A percentile compares a stretch with the other conserved stretches of the same genome.
Evolutionary conservation across 139 green algal genomes (phyloP).

Genomic region (Picochlorum sp.): DNA sequence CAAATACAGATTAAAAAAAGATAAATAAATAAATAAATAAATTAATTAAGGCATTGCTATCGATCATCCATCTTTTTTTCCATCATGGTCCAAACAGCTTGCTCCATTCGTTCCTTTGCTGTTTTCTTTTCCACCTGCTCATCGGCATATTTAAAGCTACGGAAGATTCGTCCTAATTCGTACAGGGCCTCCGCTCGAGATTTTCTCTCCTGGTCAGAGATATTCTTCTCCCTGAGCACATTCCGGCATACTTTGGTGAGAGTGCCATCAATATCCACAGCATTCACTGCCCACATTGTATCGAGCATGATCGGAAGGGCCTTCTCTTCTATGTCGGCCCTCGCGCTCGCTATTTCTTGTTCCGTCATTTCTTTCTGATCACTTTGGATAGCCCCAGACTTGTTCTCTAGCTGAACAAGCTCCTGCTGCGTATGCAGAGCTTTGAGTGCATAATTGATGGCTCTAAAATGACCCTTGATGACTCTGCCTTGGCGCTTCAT

Average conservation of each 20-base stretch:
- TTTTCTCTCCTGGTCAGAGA: conserved; percentile 28
- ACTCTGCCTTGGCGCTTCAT: conserved; percentile 39
- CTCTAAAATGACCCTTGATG: conserved; percentile 52
- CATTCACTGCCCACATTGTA: conserved; percentile 86
- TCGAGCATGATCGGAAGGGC: conserved; percentile 77
- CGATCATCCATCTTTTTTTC: conserved; percentile 21
- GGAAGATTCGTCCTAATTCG: conserved; percentile 52
- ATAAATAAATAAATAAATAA: too few relatives aligned
- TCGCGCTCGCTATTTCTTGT: conserved; percentile 7
- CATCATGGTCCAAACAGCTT: conserved; percentile 47
- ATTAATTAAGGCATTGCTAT: too few relatives aligned
- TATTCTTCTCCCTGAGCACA: conserved; percentile 26
- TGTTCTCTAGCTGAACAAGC: conserved; percentile 8
- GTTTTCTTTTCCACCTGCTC: neutral
- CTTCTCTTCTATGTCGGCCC: conserved; percentile 53
- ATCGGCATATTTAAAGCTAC: conserved; percentile 8
- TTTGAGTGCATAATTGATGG: conserved; percentile 55
- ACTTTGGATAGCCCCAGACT: conserved; percentile 9
- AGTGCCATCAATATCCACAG: conserved; percentile 83
- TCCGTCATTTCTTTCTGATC: conserved; percentile 1
- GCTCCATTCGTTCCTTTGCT: conserved; percentile 54
- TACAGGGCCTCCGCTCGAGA: conserved; percentile 35
- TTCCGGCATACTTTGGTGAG: conserved; percentile 52
- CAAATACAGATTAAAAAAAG: too few relatives aligned
- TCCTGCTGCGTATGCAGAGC: conserved; percentile 55